These are phyloP conservation scores for Cordyceps javanica DNA, from an alignment of 2,329 filamentous ascomycete genomes.

Conservation along the genomic window DNA sequence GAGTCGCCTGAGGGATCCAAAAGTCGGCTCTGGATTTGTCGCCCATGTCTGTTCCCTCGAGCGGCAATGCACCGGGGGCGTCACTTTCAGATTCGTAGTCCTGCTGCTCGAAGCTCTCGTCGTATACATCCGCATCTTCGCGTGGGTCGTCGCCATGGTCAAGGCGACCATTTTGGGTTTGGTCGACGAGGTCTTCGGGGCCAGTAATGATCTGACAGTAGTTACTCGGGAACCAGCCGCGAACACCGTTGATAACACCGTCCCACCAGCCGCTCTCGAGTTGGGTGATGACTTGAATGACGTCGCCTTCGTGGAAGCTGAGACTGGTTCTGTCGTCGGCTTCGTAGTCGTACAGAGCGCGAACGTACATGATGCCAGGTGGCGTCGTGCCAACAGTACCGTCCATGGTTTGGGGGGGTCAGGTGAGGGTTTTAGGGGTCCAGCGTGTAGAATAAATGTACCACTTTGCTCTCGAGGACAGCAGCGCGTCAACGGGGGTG, in stretches of 20 bases:
- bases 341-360: slow-evolving; percentile 95
- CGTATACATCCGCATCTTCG: slow-evolving; percentile 59
- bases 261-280: slow-evolving; percentile 99
- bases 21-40: slow-evolving; percentile 87
- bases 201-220: slow-evolving; percentile 85
- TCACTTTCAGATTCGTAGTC: slow-evolving; percentile 54
- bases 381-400: slow-evolving; percentile 54
- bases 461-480: not conserved
- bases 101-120: slow-evolving; percentile 62
- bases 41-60: slow-evolving; percentile 56
- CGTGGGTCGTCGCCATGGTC: slow-evolving; percentile 56
- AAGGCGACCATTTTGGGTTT: slow-evolving; percentile 47
- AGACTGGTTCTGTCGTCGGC: slow-evolving; percentile 94
- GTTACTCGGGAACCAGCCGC: slow-evolving; percentile 99
- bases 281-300: slow-evolving; percentile 98
- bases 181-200: slow-evolving; percentile 64
- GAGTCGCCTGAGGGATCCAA: slow-evolving; percentile 96
- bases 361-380: slow-evolving; percentile 76
- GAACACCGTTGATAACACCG: slow-evolving; percentile 91
- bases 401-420: slow-evolving; percentile 46
- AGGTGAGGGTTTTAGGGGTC: slow-evolving; percentile 6
- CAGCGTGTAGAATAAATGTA: not conserved
- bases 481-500: slow-evolving; percentile 14
- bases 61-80: slow-evolving; percentile 54
- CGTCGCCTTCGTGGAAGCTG: slow-evolving; percentile 93